A percentile compares a stretch with the other conserved stretches of the same genome.
These are phyloP conservation scores for Aspergillus novoparasiticus DNA, from an alignment of 2,329 filamentous ascomycete genomes.

Conservation along the genomic window DNA sequence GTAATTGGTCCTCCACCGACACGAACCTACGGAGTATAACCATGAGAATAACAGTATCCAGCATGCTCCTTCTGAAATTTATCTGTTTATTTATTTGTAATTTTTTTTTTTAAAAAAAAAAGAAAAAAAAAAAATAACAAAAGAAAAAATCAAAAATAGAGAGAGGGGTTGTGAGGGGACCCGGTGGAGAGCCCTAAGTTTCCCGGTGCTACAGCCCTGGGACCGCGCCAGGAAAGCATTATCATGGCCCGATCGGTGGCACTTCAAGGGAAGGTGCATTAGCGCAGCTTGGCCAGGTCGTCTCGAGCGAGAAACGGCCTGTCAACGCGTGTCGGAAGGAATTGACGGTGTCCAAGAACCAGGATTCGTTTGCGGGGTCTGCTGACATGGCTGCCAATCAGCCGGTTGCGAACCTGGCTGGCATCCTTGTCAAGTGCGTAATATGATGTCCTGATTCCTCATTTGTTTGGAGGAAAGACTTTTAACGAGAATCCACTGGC, in stretches of 20 bases:
- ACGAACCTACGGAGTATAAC: neutral
- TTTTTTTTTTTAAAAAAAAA: too few species aligned
- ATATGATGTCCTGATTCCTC: constrained; percentile 3
- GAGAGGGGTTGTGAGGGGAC: constrained; percentile 16
- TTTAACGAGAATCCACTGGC: constrained; percentile 14
- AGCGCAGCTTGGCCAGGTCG: constrained; percentile 33
- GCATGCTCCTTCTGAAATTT: neutral
- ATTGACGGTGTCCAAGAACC: constrained; percentile 15
- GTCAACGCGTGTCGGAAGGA: constrained; percentile 12
- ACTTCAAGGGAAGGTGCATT: constrained; percentile 41
- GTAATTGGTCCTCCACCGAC: neutral
- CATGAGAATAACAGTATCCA: neutral
- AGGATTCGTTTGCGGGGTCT: constrained; percentile 19
- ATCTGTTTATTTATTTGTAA: too few species aligned
- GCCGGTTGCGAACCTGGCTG: constrained; percentile 7
- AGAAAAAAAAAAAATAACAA: too few species aligned
- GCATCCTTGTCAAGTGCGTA: constrained; percentile 14
- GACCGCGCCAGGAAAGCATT: constrained; percentile 23
- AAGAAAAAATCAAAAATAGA: neutral
- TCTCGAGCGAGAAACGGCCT: constrained; percentile 7
- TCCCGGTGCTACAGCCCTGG: constrained; percentile 42
- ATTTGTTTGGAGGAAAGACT: constrained; percentile 6
- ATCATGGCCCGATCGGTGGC: constrained; percentile 19
- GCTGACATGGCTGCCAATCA: constrained; percentile 17
- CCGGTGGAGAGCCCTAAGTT: constrained; percentile 31